Evolutionary conservation across 1,139 yeast genomes (phyloP).

Genomic region (Blastobotrys capitulatus): DNA sequence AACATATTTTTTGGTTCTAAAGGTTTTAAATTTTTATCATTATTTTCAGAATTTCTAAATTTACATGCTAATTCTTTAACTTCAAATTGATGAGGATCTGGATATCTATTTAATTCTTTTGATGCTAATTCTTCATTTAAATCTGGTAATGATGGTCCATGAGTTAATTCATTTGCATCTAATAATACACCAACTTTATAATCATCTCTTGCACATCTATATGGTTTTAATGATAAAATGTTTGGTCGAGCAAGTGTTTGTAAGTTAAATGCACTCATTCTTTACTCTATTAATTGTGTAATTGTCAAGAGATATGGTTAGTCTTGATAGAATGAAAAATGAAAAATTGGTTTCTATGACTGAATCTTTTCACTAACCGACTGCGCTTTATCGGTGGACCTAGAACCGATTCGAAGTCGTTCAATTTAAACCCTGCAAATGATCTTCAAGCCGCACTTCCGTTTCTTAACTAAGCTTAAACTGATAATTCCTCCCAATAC

Average conservation of each 20-base stretch:
- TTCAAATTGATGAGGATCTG: slow-evolving; percentile 91
- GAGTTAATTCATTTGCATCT: slow-evolving; percentile 95
- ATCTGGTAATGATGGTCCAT: slow-evolving; percentile 68
- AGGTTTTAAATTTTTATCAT: slow-evolving; percentile 20
- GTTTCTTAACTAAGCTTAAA: too few relatives aligned
- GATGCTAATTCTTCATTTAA: slow-evolving; percentile 35
- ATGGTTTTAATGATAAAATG: slow-evolving; percentile 74
- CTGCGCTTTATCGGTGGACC: too few relatives aligned
- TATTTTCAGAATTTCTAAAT: slow-evolving; percentile 53
- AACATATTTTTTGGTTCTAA: slow-evolving; percentile 68
- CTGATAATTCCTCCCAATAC: too few relatives aligned
- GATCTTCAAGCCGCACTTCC: too few relatives aligned
- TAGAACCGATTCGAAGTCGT: too few relatives aligned
- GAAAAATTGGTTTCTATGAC: too few relatives aligned
- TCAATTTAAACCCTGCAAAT: too few relatives aligned
- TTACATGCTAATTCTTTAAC: slow-evolving; percentile 67
- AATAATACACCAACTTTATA: slow-evolving; percentile 78
- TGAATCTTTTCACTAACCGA: too few relatives aligned
- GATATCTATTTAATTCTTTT: slow-evolving; percentile 74
- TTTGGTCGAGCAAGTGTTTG: slow-evolving; percentile 73
- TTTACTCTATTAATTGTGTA: not conserved
- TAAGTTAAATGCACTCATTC: slow-evolving; percentile 46
- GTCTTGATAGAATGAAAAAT: too few relatives aligned
- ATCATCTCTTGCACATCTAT: slow-evolving; percentile 94
- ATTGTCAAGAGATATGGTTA: too few relatives aligned